Percentiles rank a stretch among this genome's conserved stretches.
phyloP scores from a whole-genome alignment of 306 rosid genomes.

The Lablab purpureus region DNA sequence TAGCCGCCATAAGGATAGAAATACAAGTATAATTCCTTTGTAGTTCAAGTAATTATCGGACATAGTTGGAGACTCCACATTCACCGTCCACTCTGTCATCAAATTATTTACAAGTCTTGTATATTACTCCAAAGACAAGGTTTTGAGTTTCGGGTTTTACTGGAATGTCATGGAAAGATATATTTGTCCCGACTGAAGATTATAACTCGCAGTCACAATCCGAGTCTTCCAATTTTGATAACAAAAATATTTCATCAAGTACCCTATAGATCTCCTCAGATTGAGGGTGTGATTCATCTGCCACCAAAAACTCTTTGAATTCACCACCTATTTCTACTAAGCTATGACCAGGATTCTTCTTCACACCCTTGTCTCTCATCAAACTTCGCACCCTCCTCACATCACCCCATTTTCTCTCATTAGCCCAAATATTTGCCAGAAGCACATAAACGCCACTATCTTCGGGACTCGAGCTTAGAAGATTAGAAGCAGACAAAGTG shows the following conservation, averaged over 20 bases:
- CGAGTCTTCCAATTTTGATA: constrained; percentile 53
- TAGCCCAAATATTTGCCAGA: constrained; percentile 70
- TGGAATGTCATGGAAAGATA: constrained; percentile 15
- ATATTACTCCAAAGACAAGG: neutral
- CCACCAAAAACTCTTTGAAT: constrained; percentile 72
- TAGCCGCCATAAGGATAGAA: neutral
- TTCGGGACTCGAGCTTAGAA: constrained; percentile 67
- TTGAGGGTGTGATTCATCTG: constrained; percentile 74
- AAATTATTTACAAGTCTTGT: neutral
- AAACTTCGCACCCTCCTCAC: constrained; percentile 70
- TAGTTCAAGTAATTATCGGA: neutral
- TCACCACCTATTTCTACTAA: constrained; percentile 68
- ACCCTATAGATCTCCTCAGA: constrained; percentile 65
- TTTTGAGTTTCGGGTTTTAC: constrained; percentile 7
- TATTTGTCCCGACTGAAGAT: constrained; percentile 10
- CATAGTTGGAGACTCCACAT: neutral
- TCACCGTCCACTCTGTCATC: neutral
- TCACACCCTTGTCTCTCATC: constrained; percentile 83
- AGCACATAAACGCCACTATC: constrained; percentile 74
- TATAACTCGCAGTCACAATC: constrained; percentile 26
- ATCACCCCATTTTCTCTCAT: constrained; percentile 69
- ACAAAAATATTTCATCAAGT: constrained; percentile 50
- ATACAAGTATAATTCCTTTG: neutral
- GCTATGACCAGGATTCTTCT: constrained; percentile 80
- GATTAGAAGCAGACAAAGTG: constrained; percentile 59